Evolutionary conservation across 257 asterid genomes (phyloP).

Genomic region (Solanum arcanum): DNA sequence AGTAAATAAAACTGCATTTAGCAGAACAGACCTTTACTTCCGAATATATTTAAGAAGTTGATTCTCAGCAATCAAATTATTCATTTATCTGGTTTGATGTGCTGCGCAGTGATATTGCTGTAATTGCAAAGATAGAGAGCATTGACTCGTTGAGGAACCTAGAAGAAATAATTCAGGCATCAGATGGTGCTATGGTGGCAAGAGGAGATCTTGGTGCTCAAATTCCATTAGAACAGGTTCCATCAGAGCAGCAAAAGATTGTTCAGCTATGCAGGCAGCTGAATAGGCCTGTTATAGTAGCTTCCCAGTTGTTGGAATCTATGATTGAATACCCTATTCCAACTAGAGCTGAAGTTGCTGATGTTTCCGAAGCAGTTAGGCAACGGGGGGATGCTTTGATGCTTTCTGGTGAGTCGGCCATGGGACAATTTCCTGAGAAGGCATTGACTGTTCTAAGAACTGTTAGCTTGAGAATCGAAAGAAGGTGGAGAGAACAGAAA

Average conservation of each 20-base stretch:
- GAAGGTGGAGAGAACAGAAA: conserved; percentile 97
- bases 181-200: conserved; percentile 99
- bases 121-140: conserved; percentile 91
- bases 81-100: not conserved
- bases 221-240: conserved; percentile 96
- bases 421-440: conserved; percentile 97
- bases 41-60: not conserved
- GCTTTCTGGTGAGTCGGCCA: conserved; percentile 99
- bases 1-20: not conserved
- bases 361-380: conserved; percentile 96
- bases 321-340: conserved; percentile 99
- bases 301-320: conserved; percentile 94
- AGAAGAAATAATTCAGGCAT: conserved; percentile 82
- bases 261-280: conserved; percentile 84
- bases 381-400: conserved; percentile 89
- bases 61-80: not conserved
- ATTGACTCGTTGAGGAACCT: conserved; percentile 86
- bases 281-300: conserved; percentile 90
- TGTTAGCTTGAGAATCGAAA: conserved; percentile 92
- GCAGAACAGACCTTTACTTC: not conserved
- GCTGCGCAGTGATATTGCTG: conserved; percentile 68
- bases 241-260: conserved; percentile 84
- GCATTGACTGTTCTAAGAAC: conserved; percentile 88
- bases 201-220: conserved; percentile 99
- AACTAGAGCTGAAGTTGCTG: conserved; percentile 99